A percentile compares a stretch with the other conserved stretches of the same genome.
Evolutionary conservation across 371 early-diverging fungal species (phyloP).

Genomic region (Haplosporangium sp.): DNA sequence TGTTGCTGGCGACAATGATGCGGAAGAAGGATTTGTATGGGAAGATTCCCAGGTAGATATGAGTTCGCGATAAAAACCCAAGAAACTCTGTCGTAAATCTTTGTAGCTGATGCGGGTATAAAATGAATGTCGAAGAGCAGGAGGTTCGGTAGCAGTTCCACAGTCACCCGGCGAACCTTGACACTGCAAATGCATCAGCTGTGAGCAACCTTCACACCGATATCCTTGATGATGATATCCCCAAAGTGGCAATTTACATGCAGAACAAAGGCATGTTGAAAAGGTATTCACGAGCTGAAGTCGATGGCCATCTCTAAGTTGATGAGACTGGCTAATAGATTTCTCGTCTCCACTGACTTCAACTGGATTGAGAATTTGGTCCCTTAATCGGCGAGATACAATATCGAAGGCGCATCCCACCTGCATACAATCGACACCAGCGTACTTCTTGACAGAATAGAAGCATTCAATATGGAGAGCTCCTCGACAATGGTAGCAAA

Average conservation of each 20-base stretch:
- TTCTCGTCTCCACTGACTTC: conserved; percentile 12
- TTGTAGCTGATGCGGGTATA: conserved; percentile 20
- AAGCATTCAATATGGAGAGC: conserved; percentile 52
- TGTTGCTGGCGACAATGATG: conserved; percentile 13
- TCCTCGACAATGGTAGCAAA: conserved; percentile 66
- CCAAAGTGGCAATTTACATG: conserved; percentile 68
- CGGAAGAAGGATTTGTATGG: not conserved
- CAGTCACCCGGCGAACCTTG: conserved; percentile 13
- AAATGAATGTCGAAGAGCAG: conserved; percentile 12
- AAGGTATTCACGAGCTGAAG: conserved; percentile 68
- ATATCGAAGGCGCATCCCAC: conserved; percentile 27
- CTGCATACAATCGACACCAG: conserved; percentile 38
- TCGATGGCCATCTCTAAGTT: conserved; percentile 56
- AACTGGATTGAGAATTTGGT: conserved; percentile 35
- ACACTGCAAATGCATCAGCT: conserved; percentile 66
- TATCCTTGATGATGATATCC: conserved; percentile 69
- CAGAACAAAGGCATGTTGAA: conserved; percentile 64
- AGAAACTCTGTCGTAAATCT: conserved; percentile 36
- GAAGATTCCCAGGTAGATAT: conserved; percentile 16
- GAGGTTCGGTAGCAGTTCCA: conserved; percentile 3
- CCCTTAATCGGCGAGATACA: conserved; percentile 18
- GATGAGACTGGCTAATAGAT: conserved; percentile 14
- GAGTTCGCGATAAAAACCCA: conserved; percentile 24
- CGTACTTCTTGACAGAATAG: conserved; percentile 34
- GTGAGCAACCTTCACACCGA: conserved; percentile 62